A percentile compares a stretch with the other conserved stretches of the same genome.
phyloP scores from a whole-genome alignment of 148 eudicot species.

The Diospyros kaki region DNA sequence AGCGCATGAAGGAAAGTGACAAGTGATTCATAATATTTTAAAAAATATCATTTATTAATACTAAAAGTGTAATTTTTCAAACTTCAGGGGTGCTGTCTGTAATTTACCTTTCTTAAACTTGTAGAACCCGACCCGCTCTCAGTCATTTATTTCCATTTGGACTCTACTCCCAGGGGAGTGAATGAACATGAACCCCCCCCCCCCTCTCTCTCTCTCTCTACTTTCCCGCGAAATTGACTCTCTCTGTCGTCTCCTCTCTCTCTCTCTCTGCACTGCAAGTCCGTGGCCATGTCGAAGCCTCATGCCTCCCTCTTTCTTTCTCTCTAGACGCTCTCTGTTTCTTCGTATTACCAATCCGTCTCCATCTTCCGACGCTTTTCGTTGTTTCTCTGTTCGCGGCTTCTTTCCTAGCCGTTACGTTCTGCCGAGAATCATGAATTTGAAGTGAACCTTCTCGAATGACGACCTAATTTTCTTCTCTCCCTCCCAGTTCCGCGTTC shows the following conservation, averaged over 20 bases:
- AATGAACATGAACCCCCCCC: neutral
- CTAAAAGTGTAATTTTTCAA: too few species aligned
- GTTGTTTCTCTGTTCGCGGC: neutral
- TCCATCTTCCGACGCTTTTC: neutral
- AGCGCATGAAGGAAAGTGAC: too few species aligned
- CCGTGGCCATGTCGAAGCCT: neutral
- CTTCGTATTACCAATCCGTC: neutral
- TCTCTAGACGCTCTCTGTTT: neutral
- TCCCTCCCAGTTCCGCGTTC: neutral
- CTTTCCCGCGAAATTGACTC: slow-evolving; percentile 13
- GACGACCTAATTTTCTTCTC: neutral
- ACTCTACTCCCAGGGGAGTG: neutral
- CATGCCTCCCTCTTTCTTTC: neutral
- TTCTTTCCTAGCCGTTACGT: slow-evolving; percentile 12
- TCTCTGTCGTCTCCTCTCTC: neutral
- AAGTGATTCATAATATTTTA: too few species aligned
- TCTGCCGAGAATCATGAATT: neutral
- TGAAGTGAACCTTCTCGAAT: neutral
- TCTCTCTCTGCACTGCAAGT: neutral
- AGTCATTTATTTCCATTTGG: too few species aligned
- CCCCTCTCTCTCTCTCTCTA: neutral
- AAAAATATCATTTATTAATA: too few species aligned
- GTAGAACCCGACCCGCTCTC: too few species aligned
- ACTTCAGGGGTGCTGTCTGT: too few species aligned
- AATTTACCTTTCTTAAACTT: too few species aligned